phyloP scores from a whole-genome alignment of 2,329 filamentous ascomycete species.

The Zymoseptoria pseudotritici region DNA sequence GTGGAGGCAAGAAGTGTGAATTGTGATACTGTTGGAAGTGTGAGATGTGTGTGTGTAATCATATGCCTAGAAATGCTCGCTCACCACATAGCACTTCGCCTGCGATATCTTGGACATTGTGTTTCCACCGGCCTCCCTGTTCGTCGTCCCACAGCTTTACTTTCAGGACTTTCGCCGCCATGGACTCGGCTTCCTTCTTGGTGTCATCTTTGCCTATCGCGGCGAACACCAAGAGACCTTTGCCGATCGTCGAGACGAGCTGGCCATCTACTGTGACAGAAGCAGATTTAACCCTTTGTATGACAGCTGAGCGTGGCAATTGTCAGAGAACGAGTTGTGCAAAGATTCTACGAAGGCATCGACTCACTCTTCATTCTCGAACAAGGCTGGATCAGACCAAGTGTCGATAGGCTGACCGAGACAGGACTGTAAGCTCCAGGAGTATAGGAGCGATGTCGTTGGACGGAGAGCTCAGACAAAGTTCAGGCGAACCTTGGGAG shows the following conservation, averaged over 20 bases:
- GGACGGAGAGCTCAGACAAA: background rate
- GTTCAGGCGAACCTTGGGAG: background rate
- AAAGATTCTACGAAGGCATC: conserved; percentile 1
- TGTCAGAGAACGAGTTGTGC: conserved; percentile 10
- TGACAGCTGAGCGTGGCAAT: conserved; percentile 57
- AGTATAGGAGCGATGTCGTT: background rate
- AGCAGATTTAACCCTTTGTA: conserved; percentile 89
- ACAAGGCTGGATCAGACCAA: background rate
- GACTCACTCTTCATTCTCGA: conserved; percentile 37
- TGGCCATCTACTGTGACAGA: conserved; percentile 92
- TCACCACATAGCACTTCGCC: conserved; percentile 92
- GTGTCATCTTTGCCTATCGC: conserved; percentile 88
- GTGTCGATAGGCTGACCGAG: background rate
- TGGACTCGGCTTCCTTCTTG: conserved; percentile 72
- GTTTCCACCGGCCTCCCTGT: conserved; percentile 85
- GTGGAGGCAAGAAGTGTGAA: conserved; percentile 89
- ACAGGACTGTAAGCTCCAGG: background rate
- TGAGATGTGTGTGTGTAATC: background rate
- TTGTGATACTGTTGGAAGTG: conserved; percentile 65
- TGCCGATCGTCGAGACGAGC: conserved; percentile 82
- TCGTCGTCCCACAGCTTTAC: conserved; percentile 82
- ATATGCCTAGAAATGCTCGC: conserved; percentile 19
- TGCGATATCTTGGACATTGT: conserved; percentile 74
- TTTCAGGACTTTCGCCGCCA: conserved; percentile 81
- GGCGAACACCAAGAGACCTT: conserved; percentile 82